phyloP scores from a whole-genome alignment of 345 rosid genomes.

The Cardamine resedifolia region DNA sequence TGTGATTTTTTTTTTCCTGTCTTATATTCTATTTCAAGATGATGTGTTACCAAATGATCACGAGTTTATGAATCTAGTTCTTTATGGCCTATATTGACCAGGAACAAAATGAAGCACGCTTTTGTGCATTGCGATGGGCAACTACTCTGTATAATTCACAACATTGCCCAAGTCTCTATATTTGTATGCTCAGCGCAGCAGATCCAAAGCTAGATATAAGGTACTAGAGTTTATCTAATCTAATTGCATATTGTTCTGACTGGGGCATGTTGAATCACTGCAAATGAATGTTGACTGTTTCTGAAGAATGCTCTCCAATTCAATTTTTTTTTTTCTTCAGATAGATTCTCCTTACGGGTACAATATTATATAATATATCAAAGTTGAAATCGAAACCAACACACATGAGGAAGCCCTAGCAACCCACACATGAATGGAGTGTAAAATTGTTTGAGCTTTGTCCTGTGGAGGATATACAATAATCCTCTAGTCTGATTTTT shows the following conservation, averaged over 20 bases:
- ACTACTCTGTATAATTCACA: slow-evolving; percentile 73
- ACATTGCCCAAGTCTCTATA: slow-evolving; percentile 92
- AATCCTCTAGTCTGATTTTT: slow-evolving; percentile 8
- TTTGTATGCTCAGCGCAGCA: slow-evolving; percentile 86
- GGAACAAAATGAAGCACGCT: slow-evolving; percentile 95
- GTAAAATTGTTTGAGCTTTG: background rate
- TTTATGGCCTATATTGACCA: slow-evolving; percentile 40
- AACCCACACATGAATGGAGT: slow-evolving; percentile 4
- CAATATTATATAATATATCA: slow-evolving; percentile 9
- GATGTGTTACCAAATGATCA: background rate
- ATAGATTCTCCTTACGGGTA: background rate
- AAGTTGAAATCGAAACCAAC: slow-evolving; percentile 1
- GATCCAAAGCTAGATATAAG: slow-evolving; percentile 91
- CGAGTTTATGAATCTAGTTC: slow-evolving; percentile 1
- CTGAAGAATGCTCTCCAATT: background rate
- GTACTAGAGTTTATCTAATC: slow-evolving; percentile 42
- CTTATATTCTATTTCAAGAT: background rate
- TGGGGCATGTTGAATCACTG: slow-evolving; percentile 1
- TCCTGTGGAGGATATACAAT: slow-evolving; percentile 18
- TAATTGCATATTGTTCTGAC: slow-evolving; percentile 12
- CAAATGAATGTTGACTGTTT: slow-evolving; percentile 13
- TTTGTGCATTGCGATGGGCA: slow-evolving; percentile 92
- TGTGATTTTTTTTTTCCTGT: slow-evolving; percentile 3
- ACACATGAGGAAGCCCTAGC: background rate
- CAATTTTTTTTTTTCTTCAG: background rate